Evolutionary conservation across 352 stramenopile genomes (phyloP), one percentile per base, ranked within the genome.

Genomic region (Globisporangium spinosum): DNA sequence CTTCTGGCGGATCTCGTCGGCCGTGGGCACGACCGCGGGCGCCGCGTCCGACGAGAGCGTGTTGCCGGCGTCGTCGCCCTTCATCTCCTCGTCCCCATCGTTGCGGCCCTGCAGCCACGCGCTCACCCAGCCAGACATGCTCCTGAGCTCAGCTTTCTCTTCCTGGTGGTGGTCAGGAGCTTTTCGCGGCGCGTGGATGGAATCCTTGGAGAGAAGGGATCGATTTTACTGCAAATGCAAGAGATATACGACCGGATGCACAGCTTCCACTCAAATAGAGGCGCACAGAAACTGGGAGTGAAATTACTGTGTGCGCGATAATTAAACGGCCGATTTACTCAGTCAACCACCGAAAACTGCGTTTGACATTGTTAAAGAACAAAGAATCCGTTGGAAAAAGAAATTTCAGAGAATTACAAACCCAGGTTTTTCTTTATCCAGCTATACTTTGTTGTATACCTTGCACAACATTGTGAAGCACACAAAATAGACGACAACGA

Each of bases 61-160:
- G 55, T 61, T 66, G 58, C 15, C 12, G n/a, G 29, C 51, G 22
- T 70, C 68, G 57, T 75, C 69, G 29, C 47, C 47, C 59, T 86
- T 78, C 65, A 64, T 75, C 74, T 86, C 77, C 22, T 86, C 74
- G 53, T 78, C 78, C 51, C 58, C 77, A 40, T 83, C 75, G 62
- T 65, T 65, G 68, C 78, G 75, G 65, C 77, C 78, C 62, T 84
- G 80, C 17, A 86, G 76, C 80, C 80, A 88, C 70, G 77, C 62
- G 45, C 76, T 82, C 64, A 88, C 69, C 80, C 80, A 88, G 25
- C 78, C 72, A 20, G 80, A 81, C 80, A 88, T 87, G 34, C 57
- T 25, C 22, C 25, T 13, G n/a, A 17, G 6, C 17, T 62, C 9
- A 20, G 38, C 12, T 47, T 47, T 47, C 38, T 47, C 13, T 47